Evolutionary conservation across 1,284 basidiomycete species (phyloP), one percentile per base, ranked within the genome.

Genomic region (Phylloboletellus chloephorus): DNA sequence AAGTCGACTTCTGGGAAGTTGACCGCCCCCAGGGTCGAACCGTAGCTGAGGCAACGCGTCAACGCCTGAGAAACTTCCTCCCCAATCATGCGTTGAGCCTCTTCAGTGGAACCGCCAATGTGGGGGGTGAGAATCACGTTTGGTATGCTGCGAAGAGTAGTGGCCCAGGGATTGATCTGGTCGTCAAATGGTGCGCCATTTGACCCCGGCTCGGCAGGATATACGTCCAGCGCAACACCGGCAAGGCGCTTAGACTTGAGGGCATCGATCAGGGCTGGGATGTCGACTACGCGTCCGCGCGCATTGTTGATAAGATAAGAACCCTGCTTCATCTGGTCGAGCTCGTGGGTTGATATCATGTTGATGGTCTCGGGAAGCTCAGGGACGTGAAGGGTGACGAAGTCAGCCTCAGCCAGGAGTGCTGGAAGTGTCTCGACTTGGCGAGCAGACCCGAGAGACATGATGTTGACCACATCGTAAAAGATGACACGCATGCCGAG

Each of bases 1-100:
- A 99, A 74, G 68, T 95, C 90, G 56, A 99, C 95, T 69, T 98
- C 96, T 47, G 95, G 95, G 81, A 99, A 98, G 73, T 98, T 98
- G 74, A 98, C 95, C 1, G 92, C 82, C 34, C 93, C 92, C 39
- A 93, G 55, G 5, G 90, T 88, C 13, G 90, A 85, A 41, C 96
- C 96, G 62, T 84, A 92, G 69, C 86, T 89, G 62, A 98, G 82
- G 69, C 97, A 99, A 46, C 93, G 84, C 24, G 78, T 74, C 39
- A 98, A 69, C 3, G 93, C 83, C 30, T 77, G 76, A 10, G 90
- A 82, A 31, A 99, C 96, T 67, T 99, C 96, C 50, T 90, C 84
- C 22, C 96, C 96, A 52, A 99, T 98, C 78, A 95, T 92, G 36
- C 83, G 78, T 67, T 99, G 96, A 3, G 96, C 96, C 67, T 99